Base-by-base conservation (phyloP, 257 asterid species). In the Salvia rosmarinus region DNA sequence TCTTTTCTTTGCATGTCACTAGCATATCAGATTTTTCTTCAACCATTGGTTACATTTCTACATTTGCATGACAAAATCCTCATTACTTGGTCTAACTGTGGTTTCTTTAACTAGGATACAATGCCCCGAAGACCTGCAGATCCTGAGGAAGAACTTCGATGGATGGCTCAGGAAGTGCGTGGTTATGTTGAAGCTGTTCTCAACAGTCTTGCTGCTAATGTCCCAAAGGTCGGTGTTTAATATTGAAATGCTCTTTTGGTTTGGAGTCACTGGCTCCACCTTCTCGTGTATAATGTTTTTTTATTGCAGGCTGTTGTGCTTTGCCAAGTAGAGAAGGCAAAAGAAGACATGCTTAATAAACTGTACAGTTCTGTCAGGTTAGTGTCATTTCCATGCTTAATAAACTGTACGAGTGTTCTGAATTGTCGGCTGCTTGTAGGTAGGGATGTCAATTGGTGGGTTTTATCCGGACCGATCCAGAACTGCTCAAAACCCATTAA, bases 111-210 rank as follows among this genome's bases (percentile, higher is more conserved):
- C 11, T 81, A 91, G 98, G 98, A 89, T 61, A 85, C 98, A 58
- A 86, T 87, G 96, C 67, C 85, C 49, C 84, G 98, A 85, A 82
- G 86, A 86, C 98, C 96, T 34, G 96, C 83, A 19, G 96, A 91
- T 79, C 97, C 97, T 2, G 97, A 91, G 79, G 97, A 91, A 81
- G 97, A 91, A 76, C 97, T 91, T 72, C 88, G 97, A 67, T 91
- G 97, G 97, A 91, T 91, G 96, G 81, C 97, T 81, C 97, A 91
- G 75, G 97, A 91, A 89, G 97, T 91, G 75, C 95, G 97, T 30
- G 97, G 97, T 69, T 91, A 91, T 82, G 97, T 91, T 74, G 97
- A 91, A 83, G 97, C 97, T 54, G 97, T 91, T 75, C 90, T 91
- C 14, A 91, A 91, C 80, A 91, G 97, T 78, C 96, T 91, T 75